Percentiles rank a stretch among this genome's conserved stretches.
Evolutionary conservation across 768 basidiomycete genomes (phyloP).

Genomic region (Artomyces pyxidatus): DNA sequence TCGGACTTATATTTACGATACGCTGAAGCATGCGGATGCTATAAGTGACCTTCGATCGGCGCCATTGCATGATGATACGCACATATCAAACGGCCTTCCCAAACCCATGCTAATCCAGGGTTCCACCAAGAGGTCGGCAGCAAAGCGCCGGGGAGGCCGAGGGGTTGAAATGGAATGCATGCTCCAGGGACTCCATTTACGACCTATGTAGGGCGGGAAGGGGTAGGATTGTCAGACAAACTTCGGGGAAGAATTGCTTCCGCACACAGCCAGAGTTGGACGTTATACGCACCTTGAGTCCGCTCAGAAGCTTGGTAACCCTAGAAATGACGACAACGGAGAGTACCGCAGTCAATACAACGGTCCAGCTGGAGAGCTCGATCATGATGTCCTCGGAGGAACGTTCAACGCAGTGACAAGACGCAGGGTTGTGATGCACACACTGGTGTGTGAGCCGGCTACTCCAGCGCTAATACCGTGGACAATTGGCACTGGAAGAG

Average conservation of each 20-base stretch:
- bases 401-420: too few relatives aligned
- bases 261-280: too few relatives aligned
- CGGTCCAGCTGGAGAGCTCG: too few relatives aligned
- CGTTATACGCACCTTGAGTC: not conserved
- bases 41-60: not conserved
- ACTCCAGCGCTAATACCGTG: too few relatives aligned
- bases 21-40: not conserved
- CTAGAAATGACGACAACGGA: not conserved
- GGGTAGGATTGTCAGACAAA: too few relatives aligned
- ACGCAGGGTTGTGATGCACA: too few relatives aligned
- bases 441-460: too few relatives aligned
- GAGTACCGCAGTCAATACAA: not conserved
- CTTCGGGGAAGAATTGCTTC: too few relatives aligned
- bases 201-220: too few relatives aligned
- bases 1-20: constrained; percentile 7
- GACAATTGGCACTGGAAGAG: too few relatives aligned
- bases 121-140: constrained; percentile 33
- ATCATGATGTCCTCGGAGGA: too few relatives aligned
- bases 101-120: constrained; percentile 28
- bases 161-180: constrained; percentile 33
- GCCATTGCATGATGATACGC: not conserved
- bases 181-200: constrained; percentile 32
- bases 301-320: not conserved
- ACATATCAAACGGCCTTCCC: constrained; percentile 31
- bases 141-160: constrained; percentile 28